phyloP scores from a whole-genome alignment of 2,329 filamentous ascomycete species.

The Thelonectria blattea region DNA sequence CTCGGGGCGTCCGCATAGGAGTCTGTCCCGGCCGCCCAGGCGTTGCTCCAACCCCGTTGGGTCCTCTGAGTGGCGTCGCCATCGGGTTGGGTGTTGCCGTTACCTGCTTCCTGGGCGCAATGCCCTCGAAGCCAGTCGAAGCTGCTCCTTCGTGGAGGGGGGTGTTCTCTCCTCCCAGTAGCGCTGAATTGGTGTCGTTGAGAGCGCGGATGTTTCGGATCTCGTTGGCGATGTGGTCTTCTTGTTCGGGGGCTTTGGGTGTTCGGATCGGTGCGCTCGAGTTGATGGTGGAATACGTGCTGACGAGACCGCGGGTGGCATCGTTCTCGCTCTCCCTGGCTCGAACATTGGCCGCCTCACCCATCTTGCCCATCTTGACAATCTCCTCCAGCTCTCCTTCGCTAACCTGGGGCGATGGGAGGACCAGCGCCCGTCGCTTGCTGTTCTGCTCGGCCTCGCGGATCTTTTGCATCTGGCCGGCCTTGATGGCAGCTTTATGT shows the following conservation, averaged over 20 bases:
- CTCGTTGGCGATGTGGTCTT: constrained; percentile 96
- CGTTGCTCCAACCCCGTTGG: constrained; percentile 71
- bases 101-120: constrained; percentile 78
- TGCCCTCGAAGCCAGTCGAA: constrained; percentile 88
- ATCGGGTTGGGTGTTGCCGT: constrained; percentile 94
- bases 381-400: constrained; percentile 96
- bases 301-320: constrained; percentile 83
- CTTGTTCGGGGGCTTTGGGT: constrained; percentile 86
- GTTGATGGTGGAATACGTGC: constrained; percentile 84
- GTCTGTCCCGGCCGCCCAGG: constrained; percentile 76
- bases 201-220: constrained; percentile 91
- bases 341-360: constrained; percentile 79
- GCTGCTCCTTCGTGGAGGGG: constrained; percentile 80
- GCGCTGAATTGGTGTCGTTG: constrained; percentile 90
- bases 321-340: constrained; percentile 82
- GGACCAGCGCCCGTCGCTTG: constrained; percentile 81
- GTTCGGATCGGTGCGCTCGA: constrained; percentile 88
- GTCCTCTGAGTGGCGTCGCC: constrained; percentile 80
- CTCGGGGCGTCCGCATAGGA: constrained; percentile 85
- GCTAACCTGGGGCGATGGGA: constrained; percentile 90
- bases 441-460: constrained; percentile 96
- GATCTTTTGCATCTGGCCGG: constrained; percentile 92
- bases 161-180: constrained; percentile 93
- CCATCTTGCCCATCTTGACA: constrained; percentile 97
- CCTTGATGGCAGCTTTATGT: constrained; percentile 87